Conservation (phyloP, 176 grass and related monocot species). For the Carex cristatella region DNA sequence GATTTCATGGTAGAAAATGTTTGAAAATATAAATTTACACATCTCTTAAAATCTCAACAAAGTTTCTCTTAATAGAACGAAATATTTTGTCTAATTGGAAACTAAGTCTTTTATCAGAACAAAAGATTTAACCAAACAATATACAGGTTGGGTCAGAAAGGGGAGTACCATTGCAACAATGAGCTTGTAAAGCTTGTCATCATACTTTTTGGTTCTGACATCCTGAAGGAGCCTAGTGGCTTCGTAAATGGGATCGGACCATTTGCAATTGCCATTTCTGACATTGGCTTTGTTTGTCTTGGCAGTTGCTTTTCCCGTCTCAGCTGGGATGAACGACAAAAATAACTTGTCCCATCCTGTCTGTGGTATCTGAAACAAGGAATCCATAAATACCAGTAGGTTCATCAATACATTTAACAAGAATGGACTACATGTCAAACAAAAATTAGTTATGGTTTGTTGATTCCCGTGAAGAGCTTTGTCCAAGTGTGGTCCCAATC, state of each 20-base stretch:
- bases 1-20: neutral
- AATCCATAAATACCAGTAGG: constrained; percentile 7
- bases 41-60: neutral
- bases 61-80: neutral
- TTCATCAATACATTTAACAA: neutral
- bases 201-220: constrained; percentile 74
- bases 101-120: neutral
- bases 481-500: neutral
- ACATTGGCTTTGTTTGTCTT: constrained; percentile 99
- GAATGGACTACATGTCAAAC: neutral
- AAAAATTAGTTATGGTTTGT: neutral
- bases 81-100: neutral
- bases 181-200: constrained; percentile 94
- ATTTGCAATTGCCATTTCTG: constrained; percentile 88
- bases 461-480: neutral
- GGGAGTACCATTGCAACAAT: constrained; percentile 78
- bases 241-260: constrained; percentile 98
- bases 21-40: neutral
- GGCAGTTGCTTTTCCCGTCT: constrained; percentile 70
- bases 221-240: constrained; percentile 92
- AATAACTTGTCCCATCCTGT: constrained; percentile 97
- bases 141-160: constrained; percentile 9
- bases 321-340: constrained; percentile 84
- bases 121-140: constrained; percentile 9
- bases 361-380: constrained; percentile 71